These are phyloP conservation scores for Penicillium brevicompactum DNA, from an alignment of 2,329 filamentous ascomycete genomes.

Conservation along the genomic window DNA sequence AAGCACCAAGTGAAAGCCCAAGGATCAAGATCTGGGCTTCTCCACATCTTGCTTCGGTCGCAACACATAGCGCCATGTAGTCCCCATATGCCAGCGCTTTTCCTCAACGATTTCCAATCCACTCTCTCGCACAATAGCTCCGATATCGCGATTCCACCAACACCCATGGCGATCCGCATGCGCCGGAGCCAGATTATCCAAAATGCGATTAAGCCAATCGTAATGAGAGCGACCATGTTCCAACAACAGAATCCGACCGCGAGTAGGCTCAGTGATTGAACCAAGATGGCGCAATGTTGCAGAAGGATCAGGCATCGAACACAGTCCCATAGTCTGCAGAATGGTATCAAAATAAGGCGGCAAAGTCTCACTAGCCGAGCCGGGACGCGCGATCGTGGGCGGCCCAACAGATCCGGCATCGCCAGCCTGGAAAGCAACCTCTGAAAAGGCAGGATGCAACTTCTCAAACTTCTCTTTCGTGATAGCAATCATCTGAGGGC, in stretches of 20 bases:
- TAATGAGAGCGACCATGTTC: constrained; percentile 54
- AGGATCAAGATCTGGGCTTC: constrained; percentile 2
- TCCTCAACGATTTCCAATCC: constrained; percentile 51
- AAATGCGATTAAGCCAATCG: constrained; percentile 48
- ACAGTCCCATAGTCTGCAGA: constrained; percentile 54
- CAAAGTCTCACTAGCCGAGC: not conserved
- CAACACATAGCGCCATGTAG: constrained; percentile 49
- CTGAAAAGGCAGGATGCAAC: constrained; percentile 35
- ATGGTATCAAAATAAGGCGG: constrained; percentile 47
- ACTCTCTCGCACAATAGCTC: constrained; percentile 49
- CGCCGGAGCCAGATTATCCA: constrained; percentile 50
- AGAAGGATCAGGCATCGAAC: constrained; percentile 49
- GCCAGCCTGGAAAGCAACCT: constrained; percentile 37
- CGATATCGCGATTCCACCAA: constrained; percentile 57
- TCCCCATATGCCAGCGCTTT: constrained; percentile 51
- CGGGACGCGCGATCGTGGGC: not conserved
- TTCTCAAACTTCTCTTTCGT: constrained; percentile 46
- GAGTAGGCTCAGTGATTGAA: constrained; percentile 40
- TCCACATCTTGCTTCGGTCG: constrained; percentile 26
- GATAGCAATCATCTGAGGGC: constrained; percentile 51
- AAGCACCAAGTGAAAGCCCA: not conserved
- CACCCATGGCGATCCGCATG: constrained; percentile 55
- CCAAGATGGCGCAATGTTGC: constrained; percentile 45
- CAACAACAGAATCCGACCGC: constrained; percentile 49
- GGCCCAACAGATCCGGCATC: constrained; percentile 37